Evolutionary conservation across 257 asterid genomes (phyloP), one percentile per base, ranked within the genome.

Genomic region (Solanum medicagineum): DNA sequence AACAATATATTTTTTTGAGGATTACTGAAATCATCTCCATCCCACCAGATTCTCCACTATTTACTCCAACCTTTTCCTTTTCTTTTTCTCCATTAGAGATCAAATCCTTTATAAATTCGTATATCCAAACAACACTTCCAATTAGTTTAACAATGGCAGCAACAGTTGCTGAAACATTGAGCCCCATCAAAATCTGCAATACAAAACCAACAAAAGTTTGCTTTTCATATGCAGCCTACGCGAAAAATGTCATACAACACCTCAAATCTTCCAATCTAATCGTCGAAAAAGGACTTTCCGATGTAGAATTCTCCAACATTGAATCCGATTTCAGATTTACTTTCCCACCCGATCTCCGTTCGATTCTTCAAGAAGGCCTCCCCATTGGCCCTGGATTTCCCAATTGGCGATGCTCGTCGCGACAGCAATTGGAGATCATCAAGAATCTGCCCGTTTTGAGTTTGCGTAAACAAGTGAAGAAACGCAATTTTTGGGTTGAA

Each of bases 191-290:
- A 83, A 79, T 87, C 69, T 16, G 88, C 87, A 84, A 57, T 5
- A 88, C 92, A 12, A 92, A 86, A 85, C 92, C 93, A 5, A 29
- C 87, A 57, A 69, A 91, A 68, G 97, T 91, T 81, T 96, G 98
- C 83, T 95, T 96, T 69, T 96, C 99, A 0, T 96, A 86, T 80
- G 98, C 99, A 7, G 98, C 99, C 69, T 96, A 96, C 77, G 93
- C 99, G 68, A 96, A 94, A 89, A 94, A 91, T 69, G 87, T 96
- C 68, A 85, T 95, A 1, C 84, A 84, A 11, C 89, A 89, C 53
- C 93, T 96, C 49, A 70, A 71, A 69, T 90, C 93, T 22, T 86
- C 89, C 22, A 90, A 94, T 66, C 82, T 95, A 62, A 95, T 94
- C 40, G 87, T 95, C 16, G 98, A 94, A n/a, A 32, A 84, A 17